Conservation (phyloP, 495 filamentous ascomycete genomes). For the Terfezia boudieri region DNA sequence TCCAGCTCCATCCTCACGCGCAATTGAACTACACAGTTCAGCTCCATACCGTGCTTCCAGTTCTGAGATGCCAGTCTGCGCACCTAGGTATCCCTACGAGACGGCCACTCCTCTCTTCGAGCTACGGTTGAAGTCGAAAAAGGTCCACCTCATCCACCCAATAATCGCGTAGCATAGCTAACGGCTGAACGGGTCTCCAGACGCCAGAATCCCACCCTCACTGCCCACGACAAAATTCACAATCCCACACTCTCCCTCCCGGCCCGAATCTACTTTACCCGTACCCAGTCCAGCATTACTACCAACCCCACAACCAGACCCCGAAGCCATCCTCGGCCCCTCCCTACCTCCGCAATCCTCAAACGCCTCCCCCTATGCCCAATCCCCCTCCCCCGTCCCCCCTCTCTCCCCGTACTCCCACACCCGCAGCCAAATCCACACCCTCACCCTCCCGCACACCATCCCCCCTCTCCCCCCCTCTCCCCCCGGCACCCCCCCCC, state of each 20-base stretch:
- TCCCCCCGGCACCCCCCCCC: constrained; percentile 52
- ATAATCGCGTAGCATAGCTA: too few relatives aligned
- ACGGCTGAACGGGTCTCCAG: too few relatives aligned
- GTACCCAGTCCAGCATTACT: not conserved
- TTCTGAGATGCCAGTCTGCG: too few relatives aligned
- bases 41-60: too few relatives aligned
- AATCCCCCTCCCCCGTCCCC: constrained; percentile 2
- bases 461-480: constrained; percentile 57
- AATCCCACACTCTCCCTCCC: not conserved
- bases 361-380: not conserved
- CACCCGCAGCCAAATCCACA: constrained; percentile 42
- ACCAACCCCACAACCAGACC: not conserved
- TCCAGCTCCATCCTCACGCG: too few relatives aligned
- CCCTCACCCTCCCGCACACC: constrained; percentile 53
- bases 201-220: too few relatives aligned
- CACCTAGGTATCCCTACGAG: too few relatives aligned
- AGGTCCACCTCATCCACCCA: too few relatives aligned
- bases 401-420: constrained; percentile 48
- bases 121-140: too few relatives aligned
- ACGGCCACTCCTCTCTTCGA: too few relatives aligned
- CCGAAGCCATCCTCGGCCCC: not conserved
- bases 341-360: not conserved
- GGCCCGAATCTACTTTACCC: not conserved
- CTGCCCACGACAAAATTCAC: not conserved
- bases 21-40: too few relatives aligned